These are phyloP conservation scores for Gossypium longicalyx DNA, from an alignment of 345 rosid genomes.

Conservation along the genomic window DNA sequence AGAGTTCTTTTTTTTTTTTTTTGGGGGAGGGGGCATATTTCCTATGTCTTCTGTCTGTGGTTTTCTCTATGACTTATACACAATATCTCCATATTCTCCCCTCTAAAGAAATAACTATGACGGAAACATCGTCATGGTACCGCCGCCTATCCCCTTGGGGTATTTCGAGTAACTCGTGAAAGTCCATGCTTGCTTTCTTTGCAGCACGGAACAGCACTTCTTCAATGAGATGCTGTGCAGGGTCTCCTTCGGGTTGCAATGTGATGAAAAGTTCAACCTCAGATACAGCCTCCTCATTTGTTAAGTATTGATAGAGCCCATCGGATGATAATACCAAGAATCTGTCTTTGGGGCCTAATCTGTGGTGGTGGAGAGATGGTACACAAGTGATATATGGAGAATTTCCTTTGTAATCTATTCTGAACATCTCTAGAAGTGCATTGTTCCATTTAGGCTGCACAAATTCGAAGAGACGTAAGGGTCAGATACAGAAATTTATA, in stretches of 20 bases:
- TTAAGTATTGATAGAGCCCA: constrained; percentile 90
- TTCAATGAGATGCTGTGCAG: constrained; percentile 92
- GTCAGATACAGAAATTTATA: background rate
- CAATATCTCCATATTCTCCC: constrained; percentile 97
- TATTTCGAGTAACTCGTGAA: constrained; percentile 77
- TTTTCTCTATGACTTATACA: constrained; percentile 47
- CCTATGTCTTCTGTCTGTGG: constrained; percentile 17
- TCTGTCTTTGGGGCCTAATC: constrained; percentile 69
- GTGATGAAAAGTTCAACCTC: constrained; percentile 81
- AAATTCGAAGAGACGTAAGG: background rate
- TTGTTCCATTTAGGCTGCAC: constrained; percentile 90
- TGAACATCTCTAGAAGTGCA: constrained; percentile 89
- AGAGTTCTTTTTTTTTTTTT: background rate
- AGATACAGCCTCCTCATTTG: constrained; percentile 86
- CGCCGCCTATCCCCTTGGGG: constrained; percentile 89
- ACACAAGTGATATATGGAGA: constrained; percentile 72
- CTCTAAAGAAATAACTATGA: constrained; percentile 84
- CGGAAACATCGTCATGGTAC: constrained; percentile 88
- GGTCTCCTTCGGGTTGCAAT: constrained; percentile 94
- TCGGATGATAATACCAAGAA: constrained; percentile 85
- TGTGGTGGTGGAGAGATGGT: constrained; percentile 81
- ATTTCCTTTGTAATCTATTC: constrained; percentile 76
- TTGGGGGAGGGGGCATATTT: background rate
- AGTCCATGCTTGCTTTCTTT: constrained; percentile 95
- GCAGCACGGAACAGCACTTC: constrained; percentile 91